Base-by-base conservation (phyloP, 805 yeast species). In the Saturnispora zaruensis region DNA sequence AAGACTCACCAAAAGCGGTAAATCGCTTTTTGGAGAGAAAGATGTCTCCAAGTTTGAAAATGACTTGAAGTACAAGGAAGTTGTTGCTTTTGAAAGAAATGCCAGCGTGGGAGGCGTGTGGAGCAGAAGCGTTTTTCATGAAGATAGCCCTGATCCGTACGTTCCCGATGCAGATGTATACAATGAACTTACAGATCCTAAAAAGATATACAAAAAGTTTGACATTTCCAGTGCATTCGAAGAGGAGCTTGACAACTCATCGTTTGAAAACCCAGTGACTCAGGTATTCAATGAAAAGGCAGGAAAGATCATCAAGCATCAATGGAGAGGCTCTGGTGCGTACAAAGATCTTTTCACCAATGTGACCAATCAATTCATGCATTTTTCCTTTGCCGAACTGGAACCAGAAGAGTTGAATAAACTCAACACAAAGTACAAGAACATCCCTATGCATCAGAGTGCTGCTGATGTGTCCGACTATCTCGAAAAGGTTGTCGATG, bases 81-180 rank as follows among this genome's bases (percentile, higher is more conserved):
- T 71, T 13, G 71, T 67, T 7, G 70, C 65, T 1, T 72, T 71
- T 57, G 76, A 73, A 56, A 70, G 70, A 51, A 66, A 69, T 43
- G 51, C 55, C 3, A 54, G 56, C 11, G 60, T 68, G n/a, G 77
- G 76, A 25, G 76, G 76, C 6, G 66, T 70, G 26, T 73, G 77
- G 76, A 43, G 64, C 13, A 53, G 44, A 41, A 26, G 53, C n/a
- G 45, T 48, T 0, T 49, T 45, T 26, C 54, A 52, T 14, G 32
- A 46, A 34, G 44, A 57, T 41, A 50, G 51, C 30, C 38, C 44
- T 11, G 59, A 64, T 54, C 62, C 65, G 11, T 53, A 62, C 21
- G 37, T 52, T 14, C 59, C 65, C 26, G 49, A 56, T 44, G 30
- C 48, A 20, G 43, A 49, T 3, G 24, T 42, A 4, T 16, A 40